A percentile compares a stretch with the other conserved stretches of the same genome.
Conservation (phyloP, 208 protist genomes). For the Herpetomonas samuelpessoai region DNA sequence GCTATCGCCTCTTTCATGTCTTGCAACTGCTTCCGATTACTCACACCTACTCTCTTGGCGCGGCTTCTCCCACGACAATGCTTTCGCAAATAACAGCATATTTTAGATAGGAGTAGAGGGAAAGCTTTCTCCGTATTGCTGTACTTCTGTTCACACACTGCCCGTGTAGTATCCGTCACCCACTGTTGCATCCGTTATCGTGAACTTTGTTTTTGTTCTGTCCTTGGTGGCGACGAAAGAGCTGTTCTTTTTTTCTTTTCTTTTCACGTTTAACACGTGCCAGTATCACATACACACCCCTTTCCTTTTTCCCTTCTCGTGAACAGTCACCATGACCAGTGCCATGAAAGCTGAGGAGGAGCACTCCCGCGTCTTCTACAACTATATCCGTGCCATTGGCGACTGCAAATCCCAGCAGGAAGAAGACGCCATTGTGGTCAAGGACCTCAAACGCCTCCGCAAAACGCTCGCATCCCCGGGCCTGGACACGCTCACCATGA, state of each 20-base stretch:
- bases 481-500: slow-evolving; percentile 36
- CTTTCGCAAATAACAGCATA: too few species aligned
- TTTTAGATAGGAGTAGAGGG: too few species aligned
- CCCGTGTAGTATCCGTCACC: too few species aligned
- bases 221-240: neutral
- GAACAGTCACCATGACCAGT: slow-evolving; percentile 16
- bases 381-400: slow-evolving; percentile 61
- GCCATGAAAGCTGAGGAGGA: slow-evolving; percentile 38
- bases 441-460: slow-evolving; percentile 49
- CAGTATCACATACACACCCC: too few species aligned
- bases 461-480: slow-evolving; percentile 4
- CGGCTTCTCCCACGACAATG: too few species aligned
- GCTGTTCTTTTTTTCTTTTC: slow-evolving; percentile 14
- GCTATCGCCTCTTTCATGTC: too few species aligned
- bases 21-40: too few species aligned
- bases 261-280: neutral
- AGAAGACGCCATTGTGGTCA: slow-evolving; percentile 66
- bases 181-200: too few species aligned
- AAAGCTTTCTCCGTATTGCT: too few species aligned
- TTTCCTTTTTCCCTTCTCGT: slow-evolving; percentile 1
- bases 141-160: too few species aligned
- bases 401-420: slow-evolving; percentile 81
- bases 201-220: too few species aligned
- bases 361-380: slow-evolving; percentile 58
- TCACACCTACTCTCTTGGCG: too few species aligned